A percentile compares a stretch with the other conserved stretches of the same genome.
Evolutionary conservation across 1,284 basidiomycete species (phyloP).

Genomic region (Mycena citricolor): DNA sequence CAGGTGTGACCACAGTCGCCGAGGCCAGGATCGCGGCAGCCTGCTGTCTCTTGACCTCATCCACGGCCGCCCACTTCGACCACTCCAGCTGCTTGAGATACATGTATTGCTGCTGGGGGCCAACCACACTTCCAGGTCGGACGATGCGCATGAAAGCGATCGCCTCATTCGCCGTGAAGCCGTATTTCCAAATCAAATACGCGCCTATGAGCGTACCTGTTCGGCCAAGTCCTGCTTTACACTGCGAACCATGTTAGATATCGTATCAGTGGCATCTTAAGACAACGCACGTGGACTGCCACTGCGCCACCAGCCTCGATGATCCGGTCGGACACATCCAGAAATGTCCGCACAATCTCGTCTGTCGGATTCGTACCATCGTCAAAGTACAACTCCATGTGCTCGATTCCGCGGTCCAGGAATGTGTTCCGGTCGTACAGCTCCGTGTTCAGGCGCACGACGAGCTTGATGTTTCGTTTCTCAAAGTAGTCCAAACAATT

Average conservation of each 20-base stretch:
- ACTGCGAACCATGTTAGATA: conserved; percentile 48
- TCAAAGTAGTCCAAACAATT: conserved; percentile 94
- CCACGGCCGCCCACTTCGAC: conserved; percentile 88
- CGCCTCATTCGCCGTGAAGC: conserved; percentile 97
- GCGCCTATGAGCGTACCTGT: conserved; percentile 97
- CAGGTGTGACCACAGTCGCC: conserved; percentile 62
- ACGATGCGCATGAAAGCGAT: conserved; percentile 99
- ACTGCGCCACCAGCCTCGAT: conserved; percentile 81
- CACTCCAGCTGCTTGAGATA: conserved; percentile 94
- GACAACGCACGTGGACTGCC: conserved; percentile 76
- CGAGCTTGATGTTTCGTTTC: conserved; percentile 84
- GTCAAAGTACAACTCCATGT: conserved; percentile 94
- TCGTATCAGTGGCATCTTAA: conserved; percentile 21
- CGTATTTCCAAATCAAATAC: conserved; percentile 98
- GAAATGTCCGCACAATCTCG: conserved; percentile 90
- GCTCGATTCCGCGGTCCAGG: conserved; percentile 83
- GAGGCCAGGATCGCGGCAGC: conserved; percentile 42
- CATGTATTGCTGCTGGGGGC: conserved; percentile 94
- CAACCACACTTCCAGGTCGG: conserved; percentile 94
- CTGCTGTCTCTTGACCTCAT: conserved; percentile 62
- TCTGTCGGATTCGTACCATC: conserved; percentile 98
- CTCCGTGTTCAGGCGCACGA: conserved; percentile 93
- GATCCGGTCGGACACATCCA: conserved; percentile 78
- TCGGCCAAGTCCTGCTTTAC: conserved; percentile 90
- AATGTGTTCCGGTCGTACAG: conserved; percentile 90